These are phyloP conservation scores for Coleophoma crateriformis DNA, from an alignment of 2,329 filamentous ascomycete genomes.

Conservation along the genomic window DNA sequence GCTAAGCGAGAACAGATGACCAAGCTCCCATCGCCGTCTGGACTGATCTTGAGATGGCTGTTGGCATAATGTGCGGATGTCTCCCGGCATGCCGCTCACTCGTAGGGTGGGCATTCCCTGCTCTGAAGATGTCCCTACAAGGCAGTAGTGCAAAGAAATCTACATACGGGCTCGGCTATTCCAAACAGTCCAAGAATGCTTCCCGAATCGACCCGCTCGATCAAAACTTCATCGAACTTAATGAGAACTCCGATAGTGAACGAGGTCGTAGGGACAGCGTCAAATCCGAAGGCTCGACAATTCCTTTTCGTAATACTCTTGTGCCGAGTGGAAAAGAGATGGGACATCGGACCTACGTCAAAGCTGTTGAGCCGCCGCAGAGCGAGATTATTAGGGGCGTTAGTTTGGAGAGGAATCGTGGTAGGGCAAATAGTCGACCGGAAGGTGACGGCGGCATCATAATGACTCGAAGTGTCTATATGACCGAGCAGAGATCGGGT, in stretches of 20 bases:
- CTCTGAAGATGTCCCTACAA: conserved; percentile 17
- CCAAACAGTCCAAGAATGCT: neutral
- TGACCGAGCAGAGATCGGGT: neutral
- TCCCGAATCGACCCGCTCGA: neutral
- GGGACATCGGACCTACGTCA: neutral
- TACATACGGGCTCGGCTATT: neutral
- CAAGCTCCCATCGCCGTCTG: conserved; percentile 11
- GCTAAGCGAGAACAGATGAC: conserved; percentile 6
- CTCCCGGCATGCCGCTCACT: conserved; percentile 32
- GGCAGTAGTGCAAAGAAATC: neutral
- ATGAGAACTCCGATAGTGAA: neutral
- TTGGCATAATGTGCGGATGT: conserved; percentile 34
- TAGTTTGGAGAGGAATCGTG: neutral
- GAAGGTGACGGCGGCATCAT: neutral
- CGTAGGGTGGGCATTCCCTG: conserved; percentile 7
- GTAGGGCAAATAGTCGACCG: neutral
- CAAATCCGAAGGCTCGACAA: neutral
- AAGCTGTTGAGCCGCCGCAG: neutral
- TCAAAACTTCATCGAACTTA: neutral
- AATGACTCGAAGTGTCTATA: neutral
- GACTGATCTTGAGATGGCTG: conserved; percentile 29
- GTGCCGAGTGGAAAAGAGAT: neutral
- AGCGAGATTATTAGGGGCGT: too few species aligned
- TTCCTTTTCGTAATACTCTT: neutral
- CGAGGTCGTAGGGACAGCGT: neutral